Base-by-base conservation (phyloP, 1,284 basidiomycete species). In the Ustilago hordei region DNA sequence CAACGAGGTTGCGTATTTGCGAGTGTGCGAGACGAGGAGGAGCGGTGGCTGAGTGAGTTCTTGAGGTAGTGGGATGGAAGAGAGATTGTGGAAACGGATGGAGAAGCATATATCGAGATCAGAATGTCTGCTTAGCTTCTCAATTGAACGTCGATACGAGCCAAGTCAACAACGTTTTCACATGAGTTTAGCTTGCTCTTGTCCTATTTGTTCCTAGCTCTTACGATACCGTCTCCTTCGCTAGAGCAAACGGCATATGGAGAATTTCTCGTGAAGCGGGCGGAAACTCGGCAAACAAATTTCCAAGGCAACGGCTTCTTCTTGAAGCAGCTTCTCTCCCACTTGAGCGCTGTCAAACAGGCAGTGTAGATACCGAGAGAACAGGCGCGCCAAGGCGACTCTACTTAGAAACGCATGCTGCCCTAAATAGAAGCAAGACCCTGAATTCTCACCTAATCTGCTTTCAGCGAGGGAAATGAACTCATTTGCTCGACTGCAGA, bases 371-470 rank as follows among this genome's bases (percentile, higher is more conserved):
- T 5, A 11, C 4, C 48, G 31, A 28, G 17, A 13, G 19, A 19
- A 57, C 47, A 39, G 36, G 48, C 48, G 48, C 31, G n/a, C 5
- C 36, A 41, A 56, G 50, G 56, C 50, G 53, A 52, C 39, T 12
- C 39, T 43, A 23, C 66, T 69, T 69, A 60, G 60, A 60, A 59
- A 60, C 60, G 56, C 56, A 53, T 38, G 55, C 41, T 50, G 45
- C 60, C 31, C 2, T 23, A 23, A 55, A 54, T 63, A 63, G 60
- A 38, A 43, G 43, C 55, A 17, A 52, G 60, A 64, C 61, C 67
- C 67, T 69, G 56, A 28, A 63, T 69, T 69, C 67, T 69, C 60
- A 69, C 41, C 67, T 69, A 59, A 69, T 53, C 67, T 43, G 36
- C 11, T 39, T 47, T 36, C 13, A 19, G 4, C 11, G 23, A 50